These are phyloP conservation scores for Coniferiporia sulphurascens DNA, from an alignment of 1,284 basidiomycete genomes.

Conservation along the genomic window DNA sequence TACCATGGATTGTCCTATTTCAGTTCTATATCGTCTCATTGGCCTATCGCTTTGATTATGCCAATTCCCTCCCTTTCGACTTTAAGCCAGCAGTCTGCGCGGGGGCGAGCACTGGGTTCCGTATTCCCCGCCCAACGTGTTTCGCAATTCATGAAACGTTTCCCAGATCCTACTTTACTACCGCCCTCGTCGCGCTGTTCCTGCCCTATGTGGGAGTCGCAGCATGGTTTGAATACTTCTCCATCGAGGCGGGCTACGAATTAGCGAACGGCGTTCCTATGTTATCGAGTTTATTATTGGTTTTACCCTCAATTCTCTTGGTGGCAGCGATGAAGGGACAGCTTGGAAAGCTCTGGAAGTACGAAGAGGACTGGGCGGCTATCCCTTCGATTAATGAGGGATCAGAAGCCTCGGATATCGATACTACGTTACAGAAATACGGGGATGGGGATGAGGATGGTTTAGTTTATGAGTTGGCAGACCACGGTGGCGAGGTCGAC, in stretches of 20 bases:
- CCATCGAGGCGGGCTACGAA: neutral
- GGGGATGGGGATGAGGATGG: no score
- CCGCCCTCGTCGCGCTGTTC: neutral
- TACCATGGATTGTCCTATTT: neutral
- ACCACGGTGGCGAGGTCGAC: no score
- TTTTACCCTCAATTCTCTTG: neutral
- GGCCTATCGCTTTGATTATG: neutral
- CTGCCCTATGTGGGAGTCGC: neutral
- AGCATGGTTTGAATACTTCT: neutral
- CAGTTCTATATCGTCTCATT: neutral
- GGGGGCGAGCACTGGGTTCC: neutral
- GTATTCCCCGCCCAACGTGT: neutral
- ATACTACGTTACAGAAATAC: neutral
- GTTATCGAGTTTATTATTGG: neutral
- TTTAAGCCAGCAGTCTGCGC: neutral
- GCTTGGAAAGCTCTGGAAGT: slow-evolving; percentile 91
- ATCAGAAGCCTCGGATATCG: slow-evolving; percentile 22
- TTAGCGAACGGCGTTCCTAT: neutral
- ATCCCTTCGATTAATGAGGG: slow-evolving; percentile 94
- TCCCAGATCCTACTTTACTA: neutral
- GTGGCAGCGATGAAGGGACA: slow-evolving; percentile 2
- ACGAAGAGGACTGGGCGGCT: slow-evolving; percentile 89
- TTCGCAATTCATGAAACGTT: neutral
- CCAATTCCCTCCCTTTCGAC: neutral
- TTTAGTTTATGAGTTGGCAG: neutral